These are phyloP conservation scores for Citeromyces nyonsensis DNA, from an alignment of 805 yeast species.

Conservation along the genomic window DNA sequence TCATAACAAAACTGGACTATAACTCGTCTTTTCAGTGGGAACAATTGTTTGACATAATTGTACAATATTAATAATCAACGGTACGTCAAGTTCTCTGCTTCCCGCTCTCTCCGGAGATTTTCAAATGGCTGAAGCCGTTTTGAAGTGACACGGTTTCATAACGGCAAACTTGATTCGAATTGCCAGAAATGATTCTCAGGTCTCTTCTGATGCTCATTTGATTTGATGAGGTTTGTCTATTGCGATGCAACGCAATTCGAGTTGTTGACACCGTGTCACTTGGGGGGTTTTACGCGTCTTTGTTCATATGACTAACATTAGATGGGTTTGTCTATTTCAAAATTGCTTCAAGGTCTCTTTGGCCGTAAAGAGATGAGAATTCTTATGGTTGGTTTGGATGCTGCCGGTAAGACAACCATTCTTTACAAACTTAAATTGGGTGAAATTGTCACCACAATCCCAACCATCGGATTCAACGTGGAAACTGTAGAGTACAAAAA, in stretches of 20 bases:
- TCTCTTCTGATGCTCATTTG: no score
- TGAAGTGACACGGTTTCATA: no score
- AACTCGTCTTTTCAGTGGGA: no score
- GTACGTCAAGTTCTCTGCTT: no score
- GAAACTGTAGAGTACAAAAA: constrained; percentile 96
- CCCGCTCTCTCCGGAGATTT: no score
- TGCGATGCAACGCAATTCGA: neutral
- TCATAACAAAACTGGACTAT: no score
- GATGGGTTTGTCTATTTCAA: constrained; percentile 95
- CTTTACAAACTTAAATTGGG: constrained; percentile 89
- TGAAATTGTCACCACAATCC: constrained; percentile 91
- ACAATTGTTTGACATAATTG: no score
- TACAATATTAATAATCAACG: no score
- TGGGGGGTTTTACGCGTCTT: neutral
- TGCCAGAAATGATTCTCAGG: no score
- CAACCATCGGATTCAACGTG: constrained; percentile 94
- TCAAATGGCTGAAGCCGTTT: no score
- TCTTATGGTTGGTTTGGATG: constrained; percentile 95
- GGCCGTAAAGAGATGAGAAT: constrained; percentile 98
- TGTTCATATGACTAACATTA: constrained; percentile 9
- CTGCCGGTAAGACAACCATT: constrained; percentile 97
- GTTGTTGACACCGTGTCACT: neutral
- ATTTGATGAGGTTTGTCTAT: no score
- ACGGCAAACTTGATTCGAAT: no score
- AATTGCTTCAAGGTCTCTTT: constrained; percentile 85